Conservation (phyloP, 2,329 filamentous ascomycete genomes). For the Xylaria sp. region DNA sequence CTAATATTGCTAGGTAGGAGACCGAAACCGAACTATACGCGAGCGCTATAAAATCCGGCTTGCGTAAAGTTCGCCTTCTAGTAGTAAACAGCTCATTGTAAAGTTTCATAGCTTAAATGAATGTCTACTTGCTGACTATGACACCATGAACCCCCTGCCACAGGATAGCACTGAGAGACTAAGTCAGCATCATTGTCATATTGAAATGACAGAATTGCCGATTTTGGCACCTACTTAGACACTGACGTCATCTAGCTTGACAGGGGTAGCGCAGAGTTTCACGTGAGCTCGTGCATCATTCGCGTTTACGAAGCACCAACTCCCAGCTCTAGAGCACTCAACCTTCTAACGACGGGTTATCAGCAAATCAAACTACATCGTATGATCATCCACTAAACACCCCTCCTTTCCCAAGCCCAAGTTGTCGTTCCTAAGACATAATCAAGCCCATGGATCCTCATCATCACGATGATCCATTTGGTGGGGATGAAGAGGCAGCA, state of each 20-base stretch:
- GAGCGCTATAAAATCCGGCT: no score
- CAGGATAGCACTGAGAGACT: no score
- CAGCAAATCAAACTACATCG: not conserved
- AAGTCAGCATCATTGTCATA: no score
- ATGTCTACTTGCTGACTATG: no score
- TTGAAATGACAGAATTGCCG: no score
- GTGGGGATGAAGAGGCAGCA: constrained; percentile 66
- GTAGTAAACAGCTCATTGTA: no score
- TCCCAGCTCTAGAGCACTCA: not conserved
- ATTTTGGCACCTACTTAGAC: not conserved
- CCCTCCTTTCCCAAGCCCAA: no score
- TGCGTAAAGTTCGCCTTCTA: no score
- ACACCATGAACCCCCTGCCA: no score
- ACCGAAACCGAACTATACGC: not conserved
- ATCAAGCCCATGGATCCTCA: constrained; percentile 40
- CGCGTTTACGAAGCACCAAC: constrained; percentile 25
- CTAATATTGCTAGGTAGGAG: no score
- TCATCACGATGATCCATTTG: constrained; percentile 42
- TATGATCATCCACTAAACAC: not conserved
- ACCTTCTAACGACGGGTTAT: not conserved
- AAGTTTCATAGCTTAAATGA: no score
- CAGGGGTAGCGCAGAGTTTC: constrained; percentile 12
- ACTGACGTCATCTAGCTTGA: constrained; percentile 23
- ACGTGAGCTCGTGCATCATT: constrained; percentile 37
- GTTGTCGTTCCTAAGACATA: no score